phyloP scores from a whole-genome alignment of 169 alveolate genomes.

The Plasmodium vinckei region DNA sequence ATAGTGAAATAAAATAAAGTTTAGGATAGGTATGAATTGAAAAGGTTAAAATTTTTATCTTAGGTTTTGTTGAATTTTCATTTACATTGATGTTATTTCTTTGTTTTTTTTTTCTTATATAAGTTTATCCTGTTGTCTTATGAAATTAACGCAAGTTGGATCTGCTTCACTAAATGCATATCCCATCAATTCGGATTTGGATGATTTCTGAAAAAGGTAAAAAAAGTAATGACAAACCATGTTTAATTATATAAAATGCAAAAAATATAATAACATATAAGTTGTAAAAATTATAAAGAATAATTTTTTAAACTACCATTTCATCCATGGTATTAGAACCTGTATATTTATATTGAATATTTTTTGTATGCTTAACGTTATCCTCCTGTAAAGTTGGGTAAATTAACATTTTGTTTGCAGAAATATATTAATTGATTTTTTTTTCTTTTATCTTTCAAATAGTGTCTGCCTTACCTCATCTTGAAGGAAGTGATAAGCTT shows the following conservation, averaged over 20 bases:
- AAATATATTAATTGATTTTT: neutral
- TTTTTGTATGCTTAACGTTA: too few species aligned
- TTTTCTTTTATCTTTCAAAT: neutral
- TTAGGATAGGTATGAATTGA: too few species aligned
- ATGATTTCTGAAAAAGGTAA: constrained; percentile 20
- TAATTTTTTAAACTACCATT: too few species aligned
- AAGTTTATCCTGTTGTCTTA: constrained; percentile 70
- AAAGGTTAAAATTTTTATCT: too few species aligned
- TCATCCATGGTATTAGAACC: too few species aligned
- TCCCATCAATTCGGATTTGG: constrained; percentile 50
- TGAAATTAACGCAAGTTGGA: constrained; percentile 63
- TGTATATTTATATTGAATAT: too few species aligned
- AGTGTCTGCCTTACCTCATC: constrained; percentile 16
- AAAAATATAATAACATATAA: too few species aligned
- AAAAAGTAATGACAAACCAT: neutral
- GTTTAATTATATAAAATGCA: neutral
- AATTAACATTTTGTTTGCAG: too few species aligned
- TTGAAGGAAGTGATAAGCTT: constrained; percentile 51
- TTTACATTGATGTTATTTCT: neutral
- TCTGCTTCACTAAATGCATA: constrained; percentile 77
- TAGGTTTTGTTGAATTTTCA: too few species aligned
- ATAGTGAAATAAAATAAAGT: too few species aligned
- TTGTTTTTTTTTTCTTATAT: constrained; percentile 6
- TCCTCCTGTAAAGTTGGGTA: too few species aligned
- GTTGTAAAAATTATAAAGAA: too few species aligned